Base-by-base conservation (phyloP, 805 yeast genomes). In the Pichia thaimueangensis region DNA sequence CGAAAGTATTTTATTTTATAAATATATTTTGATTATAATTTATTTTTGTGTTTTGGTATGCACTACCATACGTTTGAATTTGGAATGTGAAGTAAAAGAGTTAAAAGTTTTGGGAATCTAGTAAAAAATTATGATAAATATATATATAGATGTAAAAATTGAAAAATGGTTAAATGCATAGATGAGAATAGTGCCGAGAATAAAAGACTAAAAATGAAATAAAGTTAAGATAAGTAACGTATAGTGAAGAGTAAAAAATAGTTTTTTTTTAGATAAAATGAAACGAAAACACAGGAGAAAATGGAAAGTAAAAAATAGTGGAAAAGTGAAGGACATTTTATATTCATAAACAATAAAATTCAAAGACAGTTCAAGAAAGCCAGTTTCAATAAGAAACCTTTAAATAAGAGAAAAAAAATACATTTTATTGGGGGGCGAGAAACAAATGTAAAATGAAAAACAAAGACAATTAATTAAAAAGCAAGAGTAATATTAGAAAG, bases 341-440 rank as follows among this genome's bases (percentile, higher is more conserved):
- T n/a, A n/a, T n/a, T n/a, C n/a, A n/a, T n/a, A n/a, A n/a, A n/a
- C n/a, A n/a, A n/a, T n/a, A n/a, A n/a, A n/a, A n/a, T n/a, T n/a
- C n/a, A 35, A n/a, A 23, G 16, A 7, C 37, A 35, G 30, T 35
- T 6, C 20, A 3, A 27, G 28, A 20, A 33, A 39, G 24, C 42
- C 42, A 32, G 37, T 32, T 32, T 39, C 42, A 39, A n/a, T 20
- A 31, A 22, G 34, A 22, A 28, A 15, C 27, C 30, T 35, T 16
- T 20, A 19, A 16, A n/a, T 19, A 30, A 41, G 9, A 24, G 25
- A n/a, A 8, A 33, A 24, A 30, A 16, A 19, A 19, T 6, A 17
- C n/a, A 29, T 15, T 7, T n/a, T 7, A n/a, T n/a, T 29, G 16
- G 7, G 16, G 16, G 9, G 16, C 19, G 16, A 7, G 31, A 11